Evolutionary conservation across 129 eudicot genomes (phyloP), one percentile per base, ranked within the genome.

Genomic region (Gnaphalium uliginosum): DNA sequence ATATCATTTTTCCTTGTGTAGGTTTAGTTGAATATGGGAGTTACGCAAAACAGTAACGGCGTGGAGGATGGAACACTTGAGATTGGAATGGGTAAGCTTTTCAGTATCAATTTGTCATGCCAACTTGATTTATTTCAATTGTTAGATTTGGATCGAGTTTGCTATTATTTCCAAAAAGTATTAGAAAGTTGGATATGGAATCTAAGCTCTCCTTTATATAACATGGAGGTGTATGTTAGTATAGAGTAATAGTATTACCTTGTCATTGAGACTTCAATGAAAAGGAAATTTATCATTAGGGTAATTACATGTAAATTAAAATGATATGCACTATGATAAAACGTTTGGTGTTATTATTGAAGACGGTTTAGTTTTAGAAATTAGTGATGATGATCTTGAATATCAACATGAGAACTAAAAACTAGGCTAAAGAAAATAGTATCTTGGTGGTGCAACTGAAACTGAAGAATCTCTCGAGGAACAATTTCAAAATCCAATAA

Each of bases 11-110:
- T 27, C 23, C 8, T 53, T 48, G 70, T 71, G 70, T 29, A 59
- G 69, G 81, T 53, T 61, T 72, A 54, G 72, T 71, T 78, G 67
- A 87, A 71, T 23, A 92, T 89, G 96, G 96, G 89, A 58, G 85
- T 53, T 51, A 87, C 79, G 8, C 79, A 83, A 76, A 92, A 87
- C 80, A 82, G 78, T 79, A 30, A 66, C 70, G 86, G 83, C 43
- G 63, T 84, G 87, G 97, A 89, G 46, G 97, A 92, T 65, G 97
- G 96, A 68, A 89, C 87, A 24, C 87, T 92, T 51, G 97, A 92
- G 84, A 86, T 92, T 61, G 97, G 97, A 71, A 89, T 89, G 89
- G 98, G 98, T 92, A 76, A 85, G 87, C 79, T 81, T 24, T 74
- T 21, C 68, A 24, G 24, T 27, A 62, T 37, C 4, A 62, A 2